phyloP scores from a whole-genome alignment of 179 eudicot genomes.

The Silene coronaria region DNA sequence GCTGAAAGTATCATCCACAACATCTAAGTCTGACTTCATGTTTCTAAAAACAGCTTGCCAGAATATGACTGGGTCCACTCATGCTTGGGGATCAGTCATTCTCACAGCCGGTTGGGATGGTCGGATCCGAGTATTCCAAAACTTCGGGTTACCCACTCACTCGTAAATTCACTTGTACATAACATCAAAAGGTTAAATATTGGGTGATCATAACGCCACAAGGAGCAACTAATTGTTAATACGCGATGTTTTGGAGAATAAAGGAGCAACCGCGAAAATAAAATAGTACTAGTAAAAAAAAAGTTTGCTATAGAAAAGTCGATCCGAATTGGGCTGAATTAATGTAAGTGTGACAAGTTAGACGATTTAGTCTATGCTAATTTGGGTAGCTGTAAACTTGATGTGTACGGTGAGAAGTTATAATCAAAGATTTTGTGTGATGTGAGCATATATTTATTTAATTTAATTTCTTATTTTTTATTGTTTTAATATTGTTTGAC shows the following conservation, averaged over 20 bases:
- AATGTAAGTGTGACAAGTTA: conserved; percentile 8
- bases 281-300: not conserved
- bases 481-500: not conserved
- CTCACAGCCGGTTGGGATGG: conserved; percentile 92
- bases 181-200: not conserved
- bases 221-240: too few species aligned
- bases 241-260: conserved; percentile 13
- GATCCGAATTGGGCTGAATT: conserved; percentile 11
- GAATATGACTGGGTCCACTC: conserved; percentile 38
- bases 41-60: conserved; percentile 57
- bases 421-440: not conserved
- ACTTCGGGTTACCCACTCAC: conserved; percentile 72
- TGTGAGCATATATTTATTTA: not conserved
- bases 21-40: conserved; percentile 49
- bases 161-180: conserved; percentile 26
- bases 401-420: not conserved
- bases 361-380: too few species aligned
- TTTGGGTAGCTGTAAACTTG: not conserved
- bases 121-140: conserved; percentile 64
- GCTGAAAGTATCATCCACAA: conserved; percentile 34
- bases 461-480: not conserved
- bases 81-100: conserved; percentile 74
- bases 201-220: too few species aligned
- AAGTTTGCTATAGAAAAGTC: conserved; percentile 12
- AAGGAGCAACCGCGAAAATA: not conserved